phyloP scores from a whole-genome alignment of 2,329 filamentous ascomycete genomes.

The Ustulina deusta region DNA sequence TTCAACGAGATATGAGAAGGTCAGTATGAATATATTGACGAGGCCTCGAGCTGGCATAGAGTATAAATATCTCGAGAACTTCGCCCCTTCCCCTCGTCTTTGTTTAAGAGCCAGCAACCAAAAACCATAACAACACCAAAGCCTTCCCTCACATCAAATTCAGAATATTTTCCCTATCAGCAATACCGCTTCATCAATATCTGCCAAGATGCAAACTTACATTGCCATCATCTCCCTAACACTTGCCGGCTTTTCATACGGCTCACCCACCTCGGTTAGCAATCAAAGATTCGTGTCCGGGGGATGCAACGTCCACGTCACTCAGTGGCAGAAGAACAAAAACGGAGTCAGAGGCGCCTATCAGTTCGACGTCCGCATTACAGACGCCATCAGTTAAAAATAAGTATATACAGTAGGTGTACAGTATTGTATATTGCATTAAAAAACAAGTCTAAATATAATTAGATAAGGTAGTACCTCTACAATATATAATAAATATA shows the following conservation, averaged over 20 bases:
- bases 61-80: not conserved
- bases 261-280: not conserved
- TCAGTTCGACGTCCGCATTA: conserved; percentile 3
- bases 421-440: too few species aligned
- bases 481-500: too few species aligned
- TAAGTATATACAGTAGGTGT: too few species aligned
- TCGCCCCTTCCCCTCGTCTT: not conserved
- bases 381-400: conserved; percentile 8
- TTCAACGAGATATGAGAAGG: not conserved
- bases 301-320: not conserved
- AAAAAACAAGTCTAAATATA: too few species aligned
- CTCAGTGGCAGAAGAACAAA: conserved; percentile 20
- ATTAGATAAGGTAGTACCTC: too few species aligned
- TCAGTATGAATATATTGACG: not conserved
- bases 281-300: not conserved
- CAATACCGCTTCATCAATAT: not conserved
- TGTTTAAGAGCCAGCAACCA: not conserved
- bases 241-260: not conserved
- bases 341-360: conserved; percentile 12
- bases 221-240: not conserved
- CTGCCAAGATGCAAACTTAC: not conserved
- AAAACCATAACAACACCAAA: not conserved
- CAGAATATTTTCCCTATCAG: not conserved
- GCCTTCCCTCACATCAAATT: not conserved
- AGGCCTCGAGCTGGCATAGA: not conserved